These are phyloP conservation scores for Hirschioporus abietinus DNA, from an alignment of 768 basidiomycete species.

Conservation along the genomic window DNA sequence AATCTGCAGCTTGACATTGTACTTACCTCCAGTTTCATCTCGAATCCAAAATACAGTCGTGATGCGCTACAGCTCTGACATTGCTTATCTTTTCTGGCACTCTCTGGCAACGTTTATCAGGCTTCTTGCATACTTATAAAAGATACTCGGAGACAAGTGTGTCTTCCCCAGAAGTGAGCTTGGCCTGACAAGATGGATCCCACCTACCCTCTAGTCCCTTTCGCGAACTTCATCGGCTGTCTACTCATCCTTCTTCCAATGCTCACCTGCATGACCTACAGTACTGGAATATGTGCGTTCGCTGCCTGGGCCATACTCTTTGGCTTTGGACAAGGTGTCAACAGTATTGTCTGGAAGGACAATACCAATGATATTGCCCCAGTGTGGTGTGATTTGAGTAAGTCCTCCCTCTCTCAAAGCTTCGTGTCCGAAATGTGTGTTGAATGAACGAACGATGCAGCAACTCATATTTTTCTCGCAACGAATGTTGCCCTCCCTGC, in stretches of 20 bases:
- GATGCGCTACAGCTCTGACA: not conserved
- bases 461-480: not conserved
- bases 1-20: not conserved
- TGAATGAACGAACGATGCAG: not conserved
- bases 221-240: constrained; percentile 34
- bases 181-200: constrained; percentile 8
- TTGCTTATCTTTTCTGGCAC: not conserved
- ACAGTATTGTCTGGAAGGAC: constrained; percentile 33
- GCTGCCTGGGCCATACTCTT: constrained; percentile 27
- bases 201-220: constrained; percentile 28
- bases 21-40: not conserved
- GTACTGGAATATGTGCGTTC: constrained; percentile 27
- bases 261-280: constrained; percentile 37
- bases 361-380: constrained; percentile 28
- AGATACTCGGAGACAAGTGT: not conserved
- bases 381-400: constrained; percentile 48
- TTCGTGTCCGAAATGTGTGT: not conserved
- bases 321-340: constrained; percentile 25
- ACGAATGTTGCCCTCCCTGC: not conserved
- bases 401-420: constrained; percentile 10
- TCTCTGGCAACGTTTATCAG: not conserved
- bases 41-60: not conserved
- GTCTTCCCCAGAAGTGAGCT: not conserved
- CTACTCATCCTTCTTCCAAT: constrained; percentile 35
- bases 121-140: not conserved